Evolutionary conservation across 129 eudicot genomes (phyloP).

Genomic region (Silybum marianum): DNA sequence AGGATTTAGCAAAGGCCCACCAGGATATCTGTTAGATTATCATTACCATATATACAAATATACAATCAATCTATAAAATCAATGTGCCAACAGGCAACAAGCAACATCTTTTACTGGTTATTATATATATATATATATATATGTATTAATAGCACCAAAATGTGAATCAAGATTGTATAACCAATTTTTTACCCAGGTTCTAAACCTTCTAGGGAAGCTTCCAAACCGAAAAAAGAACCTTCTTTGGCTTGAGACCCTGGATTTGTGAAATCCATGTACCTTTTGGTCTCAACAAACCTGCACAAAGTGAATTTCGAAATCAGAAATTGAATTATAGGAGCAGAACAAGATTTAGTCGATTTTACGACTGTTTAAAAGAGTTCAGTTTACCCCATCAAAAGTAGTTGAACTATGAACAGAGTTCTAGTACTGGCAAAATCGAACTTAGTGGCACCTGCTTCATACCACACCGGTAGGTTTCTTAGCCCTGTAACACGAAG

Average conservation of each 20-base stretch:
- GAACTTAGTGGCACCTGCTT: conserved; percentile 93
- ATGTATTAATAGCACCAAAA: neutral
- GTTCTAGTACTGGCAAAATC: conserved; percentile 86
- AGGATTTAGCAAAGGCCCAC: conserved; percentile 90
- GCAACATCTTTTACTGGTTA: conserved; percentile 4
- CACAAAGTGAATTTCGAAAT: neutral
- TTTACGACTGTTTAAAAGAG: neutral
- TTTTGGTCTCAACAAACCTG: conserved; percentile 89
- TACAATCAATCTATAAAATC: neutral
- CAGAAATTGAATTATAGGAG: neutral
- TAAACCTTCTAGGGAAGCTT: conserved; percentile 79
- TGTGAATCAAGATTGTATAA: neutral
- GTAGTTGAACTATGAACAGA: conserved; percentile 68
- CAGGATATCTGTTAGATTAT: conserved; percentile 70
- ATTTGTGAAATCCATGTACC: conserved; percentile 78
- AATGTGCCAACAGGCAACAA: neutral
- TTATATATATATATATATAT: neutral
- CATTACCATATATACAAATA: neutral
- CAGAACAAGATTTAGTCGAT: neutral
- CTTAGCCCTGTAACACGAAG: conserved; percentile 87
- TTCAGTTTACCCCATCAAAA: conserved; percentile 79
- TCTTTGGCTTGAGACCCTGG: conserved; percentile 96
- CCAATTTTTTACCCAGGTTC: conserved; percentile 71
- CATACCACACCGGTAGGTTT: conserved; percentile 89
- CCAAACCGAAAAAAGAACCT: conserved; percentile 89